These are phyloP conservation scores for Malassezia nana DNA, from an alignment of 1,284 basidiomycete genomes.

Conservation along the genomic window DNA sequence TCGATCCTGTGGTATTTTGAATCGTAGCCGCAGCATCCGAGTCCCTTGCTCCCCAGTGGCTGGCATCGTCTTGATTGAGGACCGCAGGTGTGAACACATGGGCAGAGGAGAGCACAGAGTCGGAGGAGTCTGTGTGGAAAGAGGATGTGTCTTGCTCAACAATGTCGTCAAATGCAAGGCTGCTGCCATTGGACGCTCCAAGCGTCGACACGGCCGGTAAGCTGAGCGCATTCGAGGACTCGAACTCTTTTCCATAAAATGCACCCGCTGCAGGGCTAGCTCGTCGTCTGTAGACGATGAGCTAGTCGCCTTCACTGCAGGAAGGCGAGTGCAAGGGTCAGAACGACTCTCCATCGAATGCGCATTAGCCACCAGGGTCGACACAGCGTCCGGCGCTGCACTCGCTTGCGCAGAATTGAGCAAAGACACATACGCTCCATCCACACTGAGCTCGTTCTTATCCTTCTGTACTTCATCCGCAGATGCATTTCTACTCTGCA, in stretches of 20 bases:
- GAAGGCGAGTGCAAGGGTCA: slow-evolving; percentile 40
- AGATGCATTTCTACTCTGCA: slow-evolving; percentile 7
- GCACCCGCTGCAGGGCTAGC: slow-evolving; percentile 44
- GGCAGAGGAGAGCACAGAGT: slow-evolving; percentile 19
- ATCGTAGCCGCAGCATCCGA: slow-evolving; percentile 25
- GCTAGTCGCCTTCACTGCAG: slow-evolving; percentile 46
- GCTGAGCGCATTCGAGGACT: slow-evolving; percentile 13
- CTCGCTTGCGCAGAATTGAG: not conserved
- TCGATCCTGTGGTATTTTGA: slow-evolving; percentile 21
- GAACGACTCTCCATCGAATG: slow-evolving; percentile 19
- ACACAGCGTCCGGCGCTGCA: slow-evolving; percentile 34
- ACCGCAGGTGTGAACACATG: slow-evolving; percentile 5
- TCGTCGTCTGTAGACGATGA: slow-evolving; percentile 19
- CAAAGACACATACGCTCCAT: not conserved
- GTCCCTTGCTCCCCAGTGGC: slow-evolving; percentile 20
- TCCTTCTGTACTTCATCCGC: not conserved
- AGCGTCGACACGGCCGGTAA: slow-evolving; percentile 18
- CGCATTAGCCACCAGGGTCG: slow-evolving; percentile 18
- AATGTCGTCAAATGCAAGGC: slow-evolving; percentile 21
- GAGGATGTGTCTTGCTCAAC: slow-evolving; percentile 18
- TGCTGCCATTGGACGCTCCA: slow-evolving; percentile 33
- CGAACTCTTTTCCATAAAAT: slow-evolving; percentile 19
- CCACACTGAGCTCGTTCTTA: not conserved
- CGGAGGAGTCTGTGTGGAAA: slow-evolving; percentile 17
- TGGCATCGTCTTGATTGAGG: slow-evolving; percentile 16